Percentiles rank a stretch among this genome's conserved stretches.
Conservation (phyloP, 2,329 filamentous ascomycete species). For the Cladosporium austrohemisphaericum region DNA sequence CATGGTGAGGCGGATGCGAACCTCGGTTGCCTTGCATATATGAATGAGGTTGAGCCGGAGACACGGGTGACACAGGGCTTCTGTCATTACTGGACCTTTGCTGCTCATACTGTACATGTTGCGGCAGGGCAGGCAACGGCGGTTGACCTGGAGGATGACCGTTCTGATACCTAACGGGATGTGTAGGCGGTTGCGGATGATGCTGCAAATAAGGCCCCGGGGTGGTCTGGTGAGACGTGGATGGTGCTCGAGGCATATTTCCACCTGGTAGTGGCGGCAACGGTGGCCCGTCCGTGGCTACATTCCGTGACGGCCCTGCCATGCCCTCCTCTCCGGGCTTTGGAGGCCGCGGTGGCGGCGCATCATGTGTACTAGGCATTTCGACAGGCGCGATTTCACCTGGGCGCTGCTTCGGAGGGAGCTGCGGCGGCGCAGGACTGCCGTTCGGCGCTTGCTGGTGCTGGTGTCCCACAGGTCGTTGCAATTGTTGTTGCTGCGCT, state of each 20-base stretch:
- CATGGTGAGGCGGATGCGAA: conserved; percentile 27
- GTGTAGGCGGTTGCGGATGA: neutral
- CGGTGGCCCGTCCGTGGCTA: conserved; percentile 30
- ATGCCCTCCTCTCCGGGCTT: conserved; percentile 43
- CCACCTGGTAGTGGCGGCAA: conserved; percentile 33
- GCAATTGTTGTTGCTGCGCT: conserved; percentile 49
- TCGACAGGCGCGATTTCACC: conserved; percentile 16
- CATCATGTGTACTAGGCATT: conserved; percentile 16
- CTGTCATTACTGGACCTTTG: conserved; percentile 19
- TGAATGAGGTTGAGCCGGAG: conserved; percentile 17
- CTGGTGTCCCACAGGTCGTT: conserved; percentile 63
- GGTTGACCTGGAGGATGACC: conserved; percentile 21
- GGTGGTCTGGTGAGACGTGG: neutral
- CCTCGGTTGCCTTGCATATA: conserved; percentile 14
- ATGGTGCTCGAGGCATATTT: neutral
- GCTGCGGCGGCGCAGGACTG: conserved; percentile 28
- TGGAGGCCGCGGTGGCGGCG: conserved; percentile 51
- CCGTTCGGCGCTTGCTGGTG: conserved; percentile 54
- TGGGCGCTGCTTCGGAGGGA: conserved; percentile 35
- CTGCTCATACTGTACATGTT: conserved; percentile 30
- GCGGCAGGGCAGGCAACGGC: conserved; percentile 38
- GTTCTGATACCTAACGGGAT: conserved; percentile 28
- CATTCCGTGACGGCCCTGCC: conserved; percentile 18
- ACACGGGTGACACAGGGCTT: conserved; percentile 33
- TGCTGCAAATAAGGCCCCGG: neutral